Evolutionary conservation across 352 stramenopile genomes (phyloP).

Genomic region (Phytophthora cryptogea): DNA sequence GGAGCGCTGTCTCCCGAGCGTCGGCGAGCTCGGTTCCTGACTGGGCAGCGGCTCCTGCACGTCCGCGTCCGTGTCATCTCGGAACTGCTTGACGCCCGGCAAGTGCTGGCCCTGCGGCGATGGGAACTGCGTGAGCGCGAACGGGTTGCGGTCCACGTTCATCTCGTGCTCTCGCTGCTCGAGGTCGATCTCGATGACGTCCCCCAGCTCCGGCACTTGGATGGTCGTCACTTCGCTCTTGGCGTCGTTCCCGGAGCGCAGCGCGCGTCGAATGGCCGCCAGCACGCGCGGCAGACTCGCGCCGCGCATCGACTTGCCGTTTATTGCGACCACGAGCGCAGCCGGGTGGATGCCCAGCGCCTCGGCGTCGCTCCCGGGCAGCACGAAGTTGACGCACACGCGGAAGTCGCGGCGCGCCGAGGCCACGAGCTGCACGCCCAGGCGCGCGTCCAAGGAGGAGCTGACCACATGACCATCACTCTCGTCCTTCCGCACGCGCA

Average conservation of each 20-base stretch:
- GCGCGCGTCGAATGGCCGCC: conserved; percentile 39
- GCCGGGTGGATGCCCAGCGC: conserved; percentile 50
- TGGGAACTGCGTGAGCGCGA: conserved; percentile 74
- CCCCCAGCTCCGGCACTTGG: conserved; percentile 37
- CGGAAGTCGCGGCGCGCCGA: conserved; percentile 67
- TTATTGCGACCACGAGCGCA: conserved; percentile 63
- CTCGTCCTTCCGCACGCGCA: conserved; percentile 42
- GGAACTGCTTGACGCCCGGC: conserved; percentile 64
- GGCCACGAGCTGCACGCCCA: conserved; percentile 63
- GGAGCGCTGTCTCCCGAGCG: conserved; percentile 49
- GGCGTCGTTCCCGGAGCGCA: conserved; percentile 12
- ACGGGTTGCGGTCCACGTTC: conserved; percentile 70
- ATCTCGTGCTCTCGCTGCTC: conserved; percentile 68
- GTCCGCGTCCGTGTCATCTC: conserved; percentile 29
- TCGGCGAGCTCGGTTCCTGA: conserved; percentile 26
- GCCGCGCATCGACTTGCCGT: conserved; percentile 55
- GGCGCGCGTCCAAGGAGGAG: conserved; percentile 50
- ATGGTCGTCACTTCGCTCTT: conserved; percentile 19
- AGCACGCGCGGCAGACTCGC: conserved; percentile 59
- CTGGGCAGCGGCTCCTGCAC: conserved; percentile 29
- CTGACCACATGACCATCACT: conserved; percentile 48
- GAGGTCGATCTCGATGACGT: conserved; percentile 56
- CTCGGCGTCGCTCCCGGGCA: conserved; percentile 53
- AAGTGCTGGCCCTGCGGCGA: conserved; percentile 69
- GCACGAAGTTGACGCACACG: conserved; percentile 69